These are phyloP conservation scores for Cutaneotrichosporon sp. DNA, from an alignment of 1,284 basidiomycete species.

Conservation along the genomic window DNA sequence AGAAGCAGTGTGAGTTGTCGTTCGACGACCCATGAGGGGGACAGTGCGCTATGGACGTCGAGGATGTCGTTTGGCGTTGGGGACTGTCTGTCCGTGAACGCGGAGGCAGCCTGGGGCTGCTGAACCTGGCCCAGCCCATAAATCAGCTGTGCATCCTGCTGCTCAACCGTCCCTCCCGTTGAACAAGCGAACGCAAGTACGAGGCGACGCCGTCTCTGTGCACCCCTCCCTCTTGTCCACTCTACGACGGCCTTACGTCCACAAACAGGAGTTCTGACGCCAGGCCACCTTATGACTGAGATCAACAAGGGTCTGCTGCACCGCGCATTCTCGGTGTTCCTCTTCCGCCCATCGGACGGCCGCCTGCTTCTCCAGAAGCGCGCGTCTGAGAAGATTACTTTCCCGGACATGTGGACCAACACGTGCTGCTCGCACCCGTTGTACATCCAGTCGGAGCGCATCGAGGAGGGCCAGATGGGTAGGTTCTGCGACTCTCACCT, in stretches of 20 bases:
- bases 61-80: background rate
- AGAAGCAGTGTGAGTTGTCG: slow-evolving; percentile 80
- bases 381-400: slow-evolving; percentile 97
- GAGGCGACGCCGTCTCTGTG: too few species aligned
- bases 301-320: slow-evolving; percentile 93
- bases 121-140: too few species aligned
- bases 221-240: too few species aligned
- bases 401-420: slow-evolving; percentile 99
- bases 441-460: slow-evolving; percentile 68
- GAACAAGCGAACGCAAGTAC: too few species aligned
- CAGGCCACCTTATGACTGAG: slow-evolving; percentile 97
- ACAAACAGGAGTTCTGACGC: background rate
- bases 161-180: too few species aligned
- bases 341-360: slow-evolving; percentile 91
- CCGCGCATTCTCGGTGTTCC: slow-evolving; percentile 95
- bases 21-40: too few species aligned
- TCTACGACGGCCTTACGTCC: too few species aligned
- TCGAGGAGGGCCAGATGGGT: slow-evolving; percentile 59
- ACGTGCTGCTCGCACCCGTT: slow-evolving; percentile 98
- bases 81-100: background rate
- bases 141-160: too few species aligned
- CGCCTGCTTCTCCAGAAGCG: slow-evolving; percentile 93
- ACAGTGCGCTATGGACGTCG: too few species aligned
- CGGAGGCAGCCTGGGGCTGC: too few species aligned
- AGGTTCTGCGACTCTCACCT: background rate